Evolutionary conservation across 208 protist species (phyloP), one percentile per base, ranked within the genome.

Genomic region (Leishmania mexicana): DNA sequence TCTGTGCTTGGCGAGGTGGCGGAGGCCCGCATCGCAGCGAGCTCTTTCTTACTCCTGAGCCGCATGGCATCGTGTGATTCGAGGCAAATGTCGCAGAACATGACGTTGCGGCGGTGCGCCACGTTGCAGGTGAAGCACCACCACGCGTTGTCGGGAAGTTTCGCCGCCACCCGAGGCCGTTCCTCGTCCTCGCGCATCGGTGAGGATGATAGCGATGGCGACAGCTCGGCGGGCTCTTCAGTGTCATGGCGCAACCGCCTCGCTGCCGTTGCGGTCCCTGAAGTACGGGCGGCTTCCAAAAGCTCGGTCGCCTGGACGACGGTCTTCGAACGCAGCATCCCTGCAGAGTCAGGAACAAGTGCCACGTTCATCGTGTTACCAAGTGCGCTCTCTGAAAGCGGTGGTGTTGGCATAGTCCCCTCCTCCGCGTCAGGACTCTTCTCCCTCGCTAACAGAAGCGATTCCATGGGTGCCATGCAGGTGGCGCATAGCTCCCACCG

Each of bases 51-150:
- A 54, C 80, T 81, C 8, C 60, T 31, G 19, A 51, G 70, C 24
- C 19, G 35, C 47, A 78, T 54, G 11, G n/a, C 45, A 35, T 82
- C 75, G 28, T 89, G 87, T 42, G 93, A 87, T 1, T 79, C 80
- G 1, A 97, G 90, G 76, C 94, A 97, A 49, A 96, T 93, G 76
- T 97, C 94, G 87, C 94, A 97, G 85, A 96, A 97, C 45, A 64
- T 83, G 13, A 82, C 92, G 71, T 97, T 97, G 71, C 93, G 92
- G 2, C 94, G 89, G 35, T 95, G 92, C 28, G 90, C 42, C 31
- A 97, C 91, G 72, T 97, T 92, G 83, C 94, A 97, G 65, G 85
- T 78, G 5, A 57, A 58, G 79, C 94, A 97, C 87, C 89, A 94
- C 94, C 94, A 97, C 58, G 86, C 80, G 58, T 85, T 87, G 51